Base-by-base conservation (phyloP, 2,329 filamentous ascomycete genomes). In the Macrophomina pseudophaseolina region DNA sequence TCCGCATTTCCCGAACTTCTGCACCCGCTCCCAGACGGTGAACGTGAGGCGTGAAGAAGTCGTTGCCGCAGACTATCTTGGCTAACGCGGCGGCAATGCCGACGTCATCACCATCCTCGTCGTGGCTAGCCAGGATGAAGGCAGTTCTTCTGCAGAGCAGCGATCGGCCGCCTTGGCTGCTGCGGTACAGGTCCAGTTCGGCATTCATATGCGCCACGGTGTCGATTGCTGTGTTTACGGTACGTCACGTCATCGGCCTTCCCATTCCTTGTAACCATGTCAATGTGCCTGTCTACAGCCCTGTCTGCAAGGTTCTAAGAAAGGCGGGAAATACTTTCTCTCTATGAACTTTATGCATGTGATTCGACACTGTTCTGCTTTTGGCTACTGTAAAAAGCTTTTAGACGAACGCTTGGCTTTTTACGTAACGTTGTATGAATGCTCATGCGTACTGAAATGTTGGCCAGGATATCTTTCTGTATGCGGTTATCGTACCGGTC, bases 401-500 rank as follows among this genome's bases (percentile, higher is more conserved):
- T 59, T 48, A 18, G 30, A 33, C 69, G 70, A 46, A 69, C 7
- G n/a, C 16, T 9, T 48, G 48, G 38, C 66, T 59, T 35, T 18
- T 46, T 65, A 65, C 51, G 48, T 66, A 44, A 60, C 23, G 30
- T 11, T 28, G 23, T 5, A 35, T 7, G 16, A 14, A 5, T 23
- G 4, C 16, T 6, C n/a, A 8, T 30, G 11, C 40, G 38, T 51
- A 49, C 58, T 54, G 14, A 54, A 35, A 5, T 38, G 32, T n/a
- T 49, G 53, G 18, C 35, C 53, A 79, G 76, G 88, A 90, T 73
- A 86, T 89, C 72, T 88, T 90, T 71, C 81, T 87, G 28, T 90
- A 89, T 70, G 86, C 83, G 12, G 79, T 89, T 40, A 86, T 93
- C 35, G 87, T 92, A 0, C 91, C 91, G 0, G 90, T 93, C 16